A percentile compares a stretch with the other conserved stretches of the same genome.
Evolutionary conservation across 352 stramenopile species (phyloP).

Genomic region (Saprolegnia parasitica): DNA sequence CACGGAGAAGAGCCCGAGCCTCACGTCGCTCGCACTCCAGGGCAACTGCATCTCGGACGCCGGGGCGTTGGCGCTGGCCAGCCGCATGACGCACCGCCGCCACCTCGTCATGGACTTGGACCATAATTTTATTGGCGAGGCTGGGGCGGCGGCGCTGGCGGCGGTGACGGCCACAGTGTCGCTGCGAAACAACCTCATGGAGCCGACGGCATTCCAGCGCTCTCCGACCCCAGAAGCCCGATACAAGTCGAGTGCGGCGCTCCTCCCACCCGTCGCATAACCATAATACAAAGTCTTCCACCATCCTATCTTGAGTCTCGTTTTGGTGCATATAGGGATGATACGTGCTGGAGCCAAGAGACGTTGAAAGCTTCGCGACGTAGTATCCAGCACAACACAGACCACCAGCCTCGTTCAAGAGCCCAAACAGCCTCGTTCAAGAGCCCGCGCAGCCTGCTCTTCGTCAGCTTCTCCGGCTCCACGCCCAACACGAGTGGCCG

Average conservation of each 20-base stretch:
- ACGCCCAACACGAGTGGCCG: too few species aligned
- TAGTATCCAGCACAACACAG: too few species aligned
- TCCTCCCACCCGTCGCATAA: background rate
- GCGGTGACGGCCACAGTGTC: background rate
- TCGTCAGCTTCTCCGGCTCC: too few species aligned
- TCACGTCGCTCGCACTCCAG: slow-evolving; percentile 39
- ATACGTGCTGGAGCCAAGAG: too few species aligned
- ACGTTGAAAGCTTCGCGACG: too few species aligned
- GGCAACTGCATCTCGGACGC: slow-evolving; percentile 60
- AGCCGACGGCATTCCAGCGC: background rate
- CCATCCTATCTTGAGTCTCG: too few species aligned
- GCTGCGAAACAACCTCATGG: slow-evolving; percentile 23
- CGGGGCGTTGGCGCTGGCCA: slow-evolving; percentile 36
- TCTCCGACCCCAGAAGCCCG: background rate
- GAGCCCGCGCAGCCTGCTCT: too few species aligned
- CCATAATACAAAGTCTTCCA: background rate
- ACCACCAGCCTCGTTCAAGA: too few species aligned
- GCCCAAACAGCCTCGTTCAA: too few species aligned
- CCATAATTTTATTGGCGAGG: slow-evolving; percentile 58
- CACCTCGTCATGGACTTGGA: slow-evolving; percentile 36
- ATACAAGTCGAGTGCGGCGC: background rate
- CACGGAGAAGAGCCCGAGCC: slow-evolving; percentile 34
- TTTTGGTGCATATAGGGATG: too few species aligned
- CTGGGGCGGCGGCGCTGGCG: slow-evolving; percentile 28
- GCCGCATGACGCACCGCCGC: slow-evolving; percentile 21